phyloP scores from a whole-genome alignment of 106 monocot species.

The Dendrobium huoshanense region DNA sequence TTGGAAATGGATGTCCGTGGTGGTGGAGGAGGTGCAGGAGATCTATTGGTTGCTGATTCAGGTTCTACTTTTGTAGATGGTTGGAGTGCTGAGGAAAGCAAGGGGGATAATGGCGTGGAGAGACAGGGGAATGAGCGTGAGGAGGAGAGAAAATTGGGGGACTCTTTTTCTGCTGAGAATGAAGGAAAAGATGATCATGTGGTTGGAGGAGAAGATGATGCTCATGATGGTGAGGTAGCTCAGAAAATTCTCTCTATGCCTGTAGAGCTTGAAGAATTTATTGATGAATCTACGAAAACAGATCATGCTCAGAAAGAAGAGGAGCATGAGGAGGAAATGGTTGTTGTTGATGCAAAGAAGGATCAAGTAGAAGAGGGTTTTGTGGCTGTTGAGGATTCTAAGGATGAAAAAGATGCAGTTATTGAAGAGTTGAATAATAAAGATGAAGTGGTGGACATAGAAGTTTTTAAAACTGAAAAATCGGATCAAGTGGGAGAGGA shows the following conservation, averaged over 20 bases:
- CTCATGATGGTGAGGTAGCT: too few species aligned
- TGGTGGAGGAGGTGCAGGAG: background rate
- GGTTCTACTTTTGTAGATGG: background rate
- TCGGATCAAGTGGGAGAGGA: background rate
- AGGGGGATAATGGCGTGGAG: background rate
- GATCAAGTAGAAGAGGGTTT: background rate
- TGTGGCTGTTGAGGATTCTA: background rate
- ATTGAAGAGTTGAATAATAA: background rate
- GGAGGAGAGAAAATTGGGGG: background rate
- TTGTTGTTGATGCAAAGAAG: background rate
- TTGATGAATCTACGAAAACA: background rate
- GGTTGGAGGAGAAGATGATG: background rate
- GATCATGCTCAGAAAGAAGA: background rate
- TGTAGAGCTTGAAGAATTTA: background rate
- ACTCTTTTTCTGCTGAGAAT: background rate
- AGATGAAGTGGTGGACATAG: background rate
- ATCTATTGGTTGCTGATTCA: background rate
- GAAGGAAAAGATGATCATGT: background rate
- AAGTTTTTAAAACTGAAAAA: background rate
- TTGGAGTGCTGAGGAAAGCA: background rate
- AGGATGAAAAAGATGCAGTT: background rate
- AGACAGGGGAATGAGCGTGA: background rate
- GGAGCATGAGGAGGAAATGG: background rate
- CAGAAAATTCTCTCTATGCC: too few species aligned
- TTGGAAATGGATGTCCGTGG: background rate